Evolutionary conservation across 352 stramenopile genomes (phyloP), one percentile per base, ranked within the genome.

Genomic region (Saprolegnia parasitica): DNA sequence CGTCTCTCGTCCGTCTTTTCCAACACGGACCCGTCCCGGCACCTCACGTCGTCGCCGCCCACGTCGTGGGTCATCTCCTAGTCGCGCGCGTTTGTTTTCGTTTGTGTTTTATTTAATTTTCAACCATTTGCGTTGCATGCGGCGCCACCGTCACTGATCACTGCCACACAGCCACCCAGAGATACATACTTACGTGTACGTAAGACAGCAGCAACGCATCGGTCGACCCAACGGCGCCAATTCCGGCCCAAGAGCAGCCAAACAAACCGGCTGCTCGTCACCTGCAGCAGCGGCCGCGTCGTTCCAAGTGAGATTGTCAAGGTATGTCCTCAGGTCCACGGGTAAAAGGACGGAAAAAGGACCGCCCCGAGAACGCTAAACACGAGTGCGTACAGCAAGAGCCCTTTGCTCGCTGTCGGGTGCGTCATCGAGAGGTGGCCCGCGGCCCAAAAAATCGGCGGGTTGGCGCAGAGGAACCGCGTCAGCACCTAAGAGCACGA

Each of bases 341-440:
- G 86, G 65, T 93, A 95, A 71, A 95, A 95, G 4, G 84, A 81
- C 37, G 77, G 72, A 45, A 95, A 95, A 47, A 95, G 81, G 35
- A 80, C 77, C 6, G 74, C 75, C 4, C 86, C 86, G 10, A 95
- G 56, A 35, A 91, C 74, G 37, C 60, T 88, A 68, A 82, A 95
- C 16, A 90, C 73, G 39, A 92, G 50, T 62, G 91, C 92, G 71
- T 92, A 94, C 20, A 71, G 71, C 18, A 92, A 61, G 4, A 91
- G 68, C 10, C 76, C 40, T 15, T 71, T 75, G 16, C 77, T 77
- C 32, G 76, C 52, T 24, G 72, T 13, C 6, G 35, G 60, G 65
- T 74, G 47, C 76, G 67, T 21, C 18, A 50, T 24, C 40, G 68
- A 77, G 35, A 84, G 32, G 23, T 76, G 68, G 1, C 80, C 83